A percentile compares a stretch with the other conserved stretches of the same genome.
Conservation (phyloP, 192 early-diverging fungal species). For the Bifiguratus adelaidae region DNA sequence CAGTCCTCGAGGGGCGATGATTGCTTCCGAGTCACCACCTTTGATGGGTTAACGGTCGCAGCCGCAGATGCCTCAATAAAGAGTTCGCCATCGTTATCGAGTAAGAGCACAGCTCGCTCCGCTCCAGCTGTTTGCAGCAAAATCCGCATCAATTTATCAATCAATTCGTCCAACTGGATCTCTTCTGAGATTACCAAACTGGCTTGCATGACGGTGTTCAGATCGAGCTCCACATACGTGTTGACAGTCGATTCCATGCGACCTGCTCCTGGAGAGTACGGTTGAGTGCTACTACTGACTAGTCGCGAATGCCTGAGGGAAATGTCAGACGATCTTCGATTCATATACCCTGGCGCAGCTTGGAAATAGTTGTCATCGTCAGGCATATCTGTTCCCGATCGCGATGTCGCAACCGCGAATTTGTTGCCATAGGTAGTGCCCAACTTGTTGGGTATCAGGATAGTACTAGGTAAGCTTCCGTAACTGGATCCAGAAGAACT, state of each 20-base stretch:
- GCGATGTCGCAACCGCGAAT: too few relatives aligned
- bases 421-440: too few relatives aligned
- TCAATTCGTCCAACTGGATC: slow-evolving; percentile 8
- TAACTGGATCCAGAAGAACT: too few relatives aligned
- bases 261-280: background rate
- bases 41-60: background rate
- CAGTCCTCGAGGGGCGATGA: background rate
- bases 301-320: too few relatives aligned
- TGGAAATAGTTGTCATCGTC: too few relatives aligned
- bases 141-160: slow-evolving; percentile 10
- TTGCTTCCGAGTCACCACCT: background rate
- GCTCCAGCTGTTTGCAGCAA: slow-evolving; percentile 8
- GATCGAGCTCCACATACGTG: slow-evolving; percentile 1
- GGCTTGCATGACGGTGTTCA: slow-evolving; percentile 9
- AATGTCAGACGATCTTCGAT: too few relatives aligned
- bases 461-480: too few relatives aligned
- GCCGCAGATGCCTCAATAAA: slow-evolving; percentile 7
- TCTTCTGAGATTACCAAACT: slow-evolving; percentile 10
- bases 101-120: slow-evolving; percentile 4
- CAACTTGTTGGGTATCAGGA: too few relatives aligned
- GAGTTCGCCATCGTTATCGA: slow-evolving; percentile 2
- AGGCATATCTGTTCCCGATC: too few relatives aligned
- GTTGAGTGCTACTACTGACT: background rate
- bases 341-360: too few relatives aligned
- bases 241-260: background rate